Base-by-base conservation (phyloP, 371 early-diverging fungal genomes). In the Smittium culicis region DNA sequence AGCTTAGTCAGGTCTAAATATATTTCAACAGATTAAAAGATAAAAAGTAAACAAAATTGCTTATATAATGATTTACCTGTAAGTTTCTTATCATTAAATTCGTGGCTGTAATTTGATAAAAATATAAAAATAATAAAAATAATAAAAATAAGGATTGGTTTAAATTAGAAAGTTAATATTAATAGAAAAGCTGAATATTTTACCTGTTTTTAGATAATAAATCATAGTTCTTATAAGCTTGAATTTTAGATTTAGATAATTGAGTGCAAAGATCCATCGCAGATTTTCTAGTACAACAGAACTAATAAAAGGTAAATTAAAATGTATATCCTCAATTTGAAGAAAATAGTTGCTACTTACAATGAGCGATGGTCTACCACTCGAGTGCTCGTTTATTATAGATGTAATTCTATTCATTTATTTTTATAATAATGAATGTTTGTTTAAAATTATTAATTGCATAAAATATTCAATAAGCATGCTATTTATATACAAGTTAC, bases 251-350 rank as follows among this genome's bases (percentile, higher is more conserved):
- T 24, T 62, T 32, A 16, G 35, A 33, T 29, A 65, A 54, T 59
- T 55, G 33, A n/a, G 5, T 32, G 33, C 66, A 45, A 2, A 60
- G 27, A 24, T 65, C 57, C 54, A 16, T 5, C 2, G 54, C 16
- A 3, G 66, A 59, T 56, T 65, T 65, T 54, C 66, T 60, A 5
- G 66, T 65, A 60, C 66, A 57, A 29, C 66, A 65, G 56, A 65
- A 65, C 64, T 64, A 28, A 61, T 11, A 59, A 14, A 25, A 27
- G 32, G 30, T 11, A 59, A 27, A 59, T 14, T 59, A 17, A 54
- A 20, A 29, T 32, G 5, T 11, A 27, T 29, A 29, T 25, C 60
- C 5, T 59, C 11, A 27, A 5, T 45, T 45, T 29, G n/a, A 59
- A n/a, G 5, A 32, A 59, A 59, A 11, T 11, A 16, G 25, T 27